Percentiles rank a stretch among this genome's conserved stretches.
phyloP scores from a whole-genome alignment of 805 yeast genomes.

The Candida sanyiensis region DNA sequence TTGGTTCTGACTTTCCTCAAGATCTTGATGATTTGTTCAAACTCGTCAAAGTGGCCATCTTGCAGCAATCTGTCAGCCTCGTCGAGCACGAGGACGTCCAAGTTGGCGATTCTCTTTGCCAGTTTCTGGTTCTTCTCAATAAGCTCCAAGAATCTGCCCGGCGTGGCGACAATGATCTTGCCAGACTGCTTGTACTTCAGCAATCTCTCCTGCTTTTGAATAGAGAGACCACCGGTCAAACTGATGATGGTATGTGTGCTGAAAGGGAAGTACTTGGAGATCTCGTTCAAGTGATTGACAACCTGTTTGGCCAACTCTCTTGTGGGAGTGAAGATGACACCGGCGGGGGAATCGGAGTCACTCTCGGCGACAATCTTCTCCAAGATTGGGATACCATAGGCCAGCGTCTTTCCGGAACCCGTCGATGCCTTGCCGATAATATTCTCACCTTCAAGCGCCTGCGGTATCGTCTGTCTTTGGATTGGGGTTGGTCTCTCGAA shows the following conservation, averaged over 20 bases:
- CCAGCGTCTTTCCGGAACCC: conserved; percentile 96
- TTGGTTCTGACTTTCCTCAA: conserved; percentile 47
- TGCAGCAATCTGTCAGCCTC: conserved; percentile 95
- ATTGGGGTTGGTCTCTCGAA: conserved; percentile 78
- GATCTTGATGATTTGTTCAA: conserved; percentile 71
- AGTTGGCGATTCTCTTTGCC: conserved; percentile 35
- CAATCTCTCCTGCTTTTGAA: conserved; percentile 86
- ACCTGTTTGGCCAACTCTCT: conserved; percentile 96
- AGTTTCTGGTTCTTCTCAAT: conserved; percentile 51
- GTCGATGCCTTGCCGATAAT: conserved; percentile 95
- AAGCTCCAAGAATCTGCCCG: conserved; percentile 87
- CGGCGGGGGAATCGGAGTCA: conserved; percentile 47
- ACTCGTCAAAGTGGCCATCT: conserved; percentile 94
- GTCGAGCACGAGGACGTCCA: conserved; percentile 65
- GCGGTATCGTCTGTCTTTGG: conserved; percentile 71
- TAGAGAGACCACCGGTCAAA: conserved; percentile 91
- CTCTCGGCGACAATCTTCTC: conserved; percentile 45
- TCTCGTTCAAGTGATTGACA: conserved; percentile 60
- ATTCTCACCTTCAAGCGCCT: conserved; percentile 67
- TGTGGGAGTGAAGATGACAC: conserved; percentile 87
- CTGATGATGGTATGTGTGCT: conserved; percentile 57
- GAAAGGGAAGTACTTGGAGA: conserved; percentile 49
- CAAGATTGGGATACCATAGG: conserved; percentile 88
- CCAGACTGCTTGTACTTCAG: conserved; percentile 61
- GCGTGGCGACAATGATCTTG: conserved; percentile 81